phyloP scores from a whole-genome alignment of 2,329 filamentous ascomycete species.

The Phialocephala sp. region DNA sequence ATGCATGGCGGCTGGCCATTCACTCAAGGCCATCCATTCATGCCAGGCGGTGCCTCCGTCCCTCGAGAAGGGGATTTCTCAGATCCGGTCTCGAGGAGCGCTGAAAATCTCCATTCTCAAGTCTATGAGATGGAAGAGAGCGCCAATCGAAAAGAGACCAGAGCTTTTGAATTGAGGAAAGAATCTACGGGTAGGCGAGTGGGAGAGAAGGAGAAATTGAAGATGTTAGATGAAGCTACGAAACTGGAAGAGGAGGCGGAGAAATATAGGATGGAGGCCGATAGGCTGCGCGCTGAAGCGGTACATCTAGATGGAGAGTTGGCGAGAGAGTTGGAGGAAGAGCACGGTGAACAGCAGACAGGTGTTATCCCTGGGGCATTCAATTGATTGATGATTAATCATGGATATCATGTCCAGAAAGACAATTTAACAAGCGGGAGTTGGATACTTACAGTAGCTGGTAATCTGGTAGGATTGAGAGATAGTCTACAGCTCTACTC shows the following conservation, averaged over 20 bases:
- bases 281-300: conserved; percentile 36
- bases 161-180: conserved; percentile 24
- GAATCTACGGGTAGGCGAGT: conserved; percentile 18
- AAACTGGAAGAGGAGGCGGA: conserved; percentile 35
- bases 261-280: conserved; percentile 33
- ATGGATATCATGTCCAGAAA: not conserved
- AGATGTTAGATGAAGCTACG: conserved; percentile 28
- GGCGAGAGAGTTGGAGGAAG: conserved; percentile 35
- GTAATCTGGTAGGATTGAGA: not conserved
- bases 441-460: no score
- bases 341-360: conserved; percentile 13
- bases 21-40: conserved; percentile 21
- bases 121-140: conserved; percentile 29
- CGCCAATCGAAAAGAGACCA: conserved; percentile 30
- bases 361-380: conserved; percentile 21
- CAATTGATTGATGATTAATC: not conserved
- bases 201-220: conserved; percentile 28
- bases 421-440: not conserved
- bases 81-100: conserved; percentile 22
- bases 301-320: conserved; percentile 36
- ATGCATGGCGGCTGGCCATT: conserved; percentile 34
- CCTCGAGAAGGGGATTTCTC: conserved; percentile 2
- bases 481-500: no score
- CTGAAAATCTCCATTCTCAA: conserved; percentile 33
- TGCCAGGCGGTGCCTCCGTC: conserved; percentile 22